Conservation (phyloP, 2,329 filamentous ascomycete genomes). For the Endocalyx cinctus region DNA sequence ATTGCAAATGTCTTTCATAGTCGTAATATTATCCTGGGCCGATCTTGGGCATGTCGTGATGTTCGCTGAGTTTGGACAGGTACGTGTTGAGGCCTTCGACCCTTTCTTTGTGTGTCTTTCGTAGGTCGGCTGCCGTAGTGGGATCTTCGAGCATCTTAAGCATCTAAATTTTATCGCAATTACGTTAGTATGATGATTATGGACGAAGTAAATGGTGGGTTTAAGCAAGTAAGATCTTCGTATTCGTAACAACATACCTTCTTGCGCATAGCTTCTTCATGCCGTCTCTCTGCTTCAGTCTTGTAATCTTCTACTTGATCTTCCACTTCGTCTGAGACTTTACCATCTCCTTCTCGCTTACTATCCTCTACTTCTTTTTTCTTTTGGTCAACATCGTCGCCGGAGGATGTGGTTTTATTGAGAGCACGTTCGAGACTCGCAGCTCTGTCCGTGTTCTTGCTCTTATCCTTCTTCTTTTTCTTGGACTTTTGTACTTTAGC, state of each 20-base stretch:
- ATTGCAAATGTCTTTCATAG: too few species aligned
- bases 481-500: constrained; percentile 59
- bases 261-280: constrained; percentile 78
- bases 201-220: too few species aligned
- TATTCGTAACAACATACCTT: too few species aligned
- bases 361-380: constrained; percentile 12
- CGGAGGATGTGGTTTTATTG: constrained; percentile 13
- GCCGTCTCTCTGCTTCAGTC: constrained; percentile 77
- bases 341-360: constrained; percentile 25
- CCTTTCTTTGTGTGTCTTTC: constrained; percentile 95
- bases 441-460: constrained; percentile 31
- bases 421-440: constrained; percentile 43
- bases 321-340: constrained; percentile 22
- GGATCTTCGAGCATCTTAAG: constrained; percentile 68
- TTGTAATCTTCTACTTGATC: constrained; percentile 46
- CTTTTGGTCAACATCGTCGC: constrained; percentile 21
- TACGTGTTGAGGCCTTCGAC: constrained; percentile 96
- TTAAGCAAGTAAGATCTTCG: too few species aligned
- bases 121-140: constrained; percentile 62
- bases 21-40: constrained; percentile 57
- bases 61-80: constrained; percentile 84
- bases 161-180: too few species aligned
- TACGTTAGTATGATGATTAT: too few species aligned
- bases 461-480: constrained; percentile 54
- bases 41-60: constrained; percentile 89